phyloP scores from a whole-genome alignment of 2,329 filamentous ascomycete genomes.

The Elsinoe perseae region DNA sequence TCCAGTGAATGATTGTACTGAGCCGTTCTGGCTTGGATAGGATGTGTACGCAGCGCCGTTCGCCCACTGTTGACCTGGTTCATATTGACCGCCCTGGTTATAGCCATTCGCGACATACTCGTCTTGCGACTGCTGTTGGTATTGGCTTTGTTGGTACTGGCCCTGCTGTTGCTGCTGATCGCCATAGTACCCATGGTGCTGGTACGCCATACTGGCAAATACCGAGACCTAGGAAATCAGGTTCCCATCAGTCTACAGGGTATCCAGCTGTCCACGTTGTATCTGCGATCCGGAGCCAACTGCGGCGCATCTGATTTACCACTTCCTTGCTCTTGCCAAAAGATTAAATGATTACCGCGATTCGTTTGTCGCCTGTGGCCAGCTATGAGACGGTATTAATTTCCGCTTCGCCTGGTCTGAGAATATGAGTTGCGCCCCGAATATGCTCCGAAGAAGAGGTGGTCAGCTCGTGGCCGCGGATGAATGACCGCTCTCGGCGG shows the following conservation, averaged over 20 bases:
- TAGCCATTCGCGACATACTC: constrained; percentile 16
- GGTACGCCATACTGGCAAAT: constrained; percentile 46
- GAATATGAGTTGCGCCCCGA: background rate
- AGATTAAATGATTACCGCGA: background rate
- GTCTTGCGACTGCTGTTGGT: constrained; percentile 29
- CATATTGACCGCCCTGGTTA: constrained; percentile 5
- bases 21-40: constrained; percentile 9
- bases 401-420: background rate
- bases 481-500: background rate
- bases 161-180: constrained; percentile 34
- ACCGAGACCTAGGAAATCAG: background rate
- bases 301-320: constrained; percentile 1
- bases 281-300: background rate
- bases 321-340: constrained; percentile 1
- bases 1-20: constrained; percentile 22
- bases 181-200: constrained; percentile 45
- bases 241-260: background rate
- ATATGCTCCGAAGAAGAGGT: background rate
- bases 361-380: background rate
- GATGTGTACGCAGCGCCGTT: background rate
- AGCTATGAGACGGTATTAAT: background rate
- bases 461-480: background rate
- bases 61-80: background rate
- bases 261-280: background rate
- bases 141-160: constrained; percentile 26